These are phyloP conservation scores for Apiospora marii DNA, from an alignment of 2,329 filamentous ascomycete genomes.

Conservation along the genomic window DNA sequence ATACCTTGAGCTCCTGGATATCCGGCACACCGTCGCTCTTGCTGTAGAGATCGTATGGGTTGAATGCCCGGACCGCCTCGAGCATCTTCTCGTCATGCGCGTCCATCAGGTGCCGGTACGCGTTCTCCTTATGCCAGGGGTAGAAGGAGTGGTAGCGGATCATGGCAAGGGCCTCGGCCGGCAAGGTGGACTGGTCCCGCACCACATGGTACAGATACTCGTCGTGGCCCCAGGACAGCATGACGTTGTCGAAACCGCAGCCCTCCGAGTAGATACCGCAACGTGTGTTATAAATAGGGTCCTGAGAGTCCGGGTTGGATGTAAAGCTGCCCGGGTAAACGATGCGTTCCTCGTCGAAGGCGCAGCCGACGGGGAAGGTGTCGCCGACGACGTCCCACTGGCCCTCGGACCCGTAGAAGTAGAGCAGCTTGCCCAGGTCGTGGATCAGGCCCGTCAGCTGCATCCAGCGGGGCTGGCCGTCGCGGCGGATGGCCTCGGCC, in stretches of 20 bases:
- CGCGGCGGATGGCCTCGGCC: slow-evolving; percentile 87
- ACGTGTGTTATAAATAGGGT: slow-evolving; percentile 78
- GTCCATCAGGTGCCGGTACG: slow-evolving; percentile 84
- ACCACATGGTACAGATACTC: slow-evolving; percentile 88
- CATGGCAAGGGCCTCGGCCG: slow-evolving; percentile 86
- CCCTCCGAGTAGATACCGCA: slow-evolving; percentile 81
- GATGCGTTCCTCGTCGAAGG: slow-evolving; percentile 74
- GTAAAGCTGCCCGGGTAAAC: slow-evolving; percentile 83
- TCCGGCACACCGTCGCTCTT: slow-evolving; percentile 85
- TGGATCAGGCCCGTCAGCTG: slow-evolving; percentile 80
- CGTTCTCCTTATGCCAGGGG: slow-evolving; percentile 85
- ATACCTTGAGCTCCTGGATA: slow-evolving; percentile 77
- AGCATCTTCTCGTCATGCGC: slow-evolving; percentile 83
- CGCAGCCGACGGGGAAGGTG: slow-evolving; percentile 81
- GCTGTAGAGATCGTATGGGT: slow-evolving; percentile 91
- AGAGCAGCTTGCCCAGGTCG: slow-evolving; percentile 81
- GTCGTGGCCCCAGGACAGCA: slow-evolving; percentile 91
- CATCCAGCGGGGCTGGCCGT: slow-evolving; percentile 85
- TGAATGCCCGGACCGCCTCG: slow-evolving; percentile 83
- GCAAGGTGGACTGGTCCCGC: slow-evolving; percentile 81
- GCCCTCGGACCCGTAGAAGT: slow-evolving; percentile 82
- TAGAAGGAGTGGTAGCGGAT: slow-evolving; percentile 95
- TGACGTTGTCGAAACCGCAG: slow-evolving; percentile 85
- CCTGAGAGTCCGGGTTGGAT: slow-evolving; percentile 75
- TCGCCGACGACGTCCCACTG: slow-evolving; percentile 96